Percentiles rank a stretch among this genome's conserved stretches.
phyloP scores from a whole-genome alignment of 768 basidiomycete species.

The Tephrocybe sp. region DNA sequence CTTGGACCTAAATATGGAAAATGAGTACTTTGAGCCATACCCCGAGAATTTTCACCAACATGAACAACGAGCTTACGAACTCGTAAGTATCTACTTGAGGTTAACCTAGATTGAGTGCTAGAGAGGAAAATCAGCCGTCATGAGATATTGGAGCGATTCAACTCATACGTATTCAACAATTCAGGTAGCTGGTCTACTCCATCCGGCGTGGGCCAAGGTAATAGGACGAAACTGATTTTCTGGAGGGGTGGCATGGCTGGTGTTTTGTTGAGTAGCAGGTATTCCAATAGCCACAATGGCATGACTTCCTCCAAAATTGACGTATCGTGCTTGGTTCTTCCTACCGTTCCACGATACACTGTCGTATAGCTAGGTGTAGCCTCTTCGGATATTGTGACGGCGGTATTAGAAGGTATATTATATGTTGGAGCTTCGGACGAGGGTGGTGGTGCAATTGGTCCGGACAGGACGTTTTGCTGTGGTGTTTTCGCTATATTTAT shows the following conservation, averaged over 20 bases:
- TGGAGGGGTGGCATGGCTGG: slow-evolving; percentile 46
- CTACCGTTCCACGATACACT: slow-evolving; percentile 72
- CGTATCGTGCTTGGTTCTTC: slow-evolving; percentile 42
- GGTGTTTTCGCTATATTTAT: slow-evolving; percentile 42
- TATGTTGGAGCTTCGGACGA: slow-evolving; percentile 71
- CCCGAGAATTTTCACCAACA: slow-evolving; percentile 36
- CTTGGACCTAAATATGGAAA: slow-evolving; percentile 59
- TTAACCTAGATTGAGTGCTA: slow-evolving; percentile 80
- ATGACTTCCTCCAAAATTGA: slow-evolving; percentile 66
- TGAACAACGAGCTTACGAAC: slow-evolving; percentile 82
- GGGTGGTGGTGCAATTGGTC: slow-evolving; percentile 61
- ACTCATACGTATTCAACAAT: slow-evolving; percentile 77
- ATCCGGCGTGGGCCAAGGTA: slow-evolving; percentile 69
- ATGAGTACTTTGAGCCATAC: slow-evolving; percentile 1
- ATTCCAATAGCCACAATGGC: slow-evolving; percentile 90
- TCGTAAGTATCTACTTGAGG: slow-evolving; percentile 82
- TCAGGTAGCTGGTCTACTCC: slow-evolving; percentile 68
- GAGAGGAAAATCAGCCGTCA: slow-evolving; percentile 1
- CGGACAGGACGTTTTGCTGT: slow-evolving; percentile 51
- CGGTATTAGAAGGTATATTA: slow-evolving; percentile 54
- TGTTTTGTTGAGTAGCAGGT: slow-evolving; percentile 67
- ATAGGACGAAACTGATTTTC: slow-evolving; percentile 87
- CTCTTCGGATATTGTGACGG: slow-evolving; percentile 82
- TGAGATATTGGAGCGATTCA: background rate
- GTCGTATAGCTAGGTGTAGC: slow-evolving; percentile 68